Conservation (phyloP, 2,329 filamentous ascomycete species). For the Fusarium siculi region DNA sequence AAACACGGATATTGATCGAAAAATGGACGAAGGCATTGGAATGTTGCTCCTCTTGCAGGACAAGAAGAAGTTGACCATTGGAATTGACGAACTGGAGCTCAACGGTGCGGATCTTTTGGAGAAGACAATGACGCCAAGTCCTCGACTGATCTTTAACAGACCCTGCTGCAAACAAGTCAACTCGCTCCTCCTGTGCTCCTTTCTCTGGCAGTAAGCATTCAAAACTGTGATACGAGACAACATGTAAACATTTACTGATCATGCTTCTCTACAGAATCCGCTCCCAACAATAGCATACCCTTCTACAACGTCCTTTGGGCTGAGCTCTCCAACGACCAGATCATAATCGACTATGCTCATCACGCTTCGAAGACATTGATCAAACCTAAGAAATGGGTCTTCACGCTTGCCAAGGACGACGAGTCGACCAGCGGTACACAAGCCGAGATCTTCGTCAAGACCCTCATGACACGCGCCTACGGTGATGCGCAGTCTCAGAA, state of each 20-base stretch:
- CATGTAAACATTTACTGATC: constrained; percentile 7
- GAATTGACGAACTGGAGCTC: constrained; percentile 46
- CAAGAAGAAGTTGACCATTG: constrained; percentile 48
- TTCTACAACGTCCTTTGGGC: constrained; percentile 90
- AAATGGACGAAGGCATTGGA: constrained; percentile 41
- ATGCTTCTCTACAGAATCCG: constrained; percentile 32
- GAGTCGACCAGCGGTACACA: constrained; percentile 47
- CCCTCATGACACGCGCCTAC: constrained; percentile 77
- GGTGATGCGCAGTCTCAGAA: constrained; percentile 73
- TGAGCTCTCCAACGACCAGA: constrained; percentile 66
- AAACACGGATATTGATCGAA: constrained; percentile 17
- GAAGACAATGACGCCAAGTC: neutral
- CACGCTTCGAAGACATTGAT: constrained; percentile 68
- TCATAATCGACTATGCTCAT: constrained; percentile 79
- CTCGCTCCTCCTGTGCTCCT: constrained; percentile 39
- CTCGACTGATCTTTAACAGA: constrained; percentile 36
- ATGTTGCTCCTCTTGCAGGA: constrained; percentile 46
- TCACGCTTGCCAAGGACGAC: constrained; percentile 53
- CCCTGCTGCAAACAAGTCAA: constrained; percentile 32
- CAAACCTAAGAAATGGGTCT: constrained; percentile 67
- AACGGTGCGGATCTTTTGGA: constrained; percentile 47
- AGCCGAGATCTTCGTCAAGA: constrained; percentile 70
- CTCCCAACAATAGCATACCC: constrained; percentile 62
- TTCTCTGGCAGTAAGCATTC: constrained; percentile 30
- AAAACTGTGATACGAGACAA: neutral